phyloP scores from a whole-genome alignment of 805 yeast species.

The Metschnikowia gelsemii region DNA sequence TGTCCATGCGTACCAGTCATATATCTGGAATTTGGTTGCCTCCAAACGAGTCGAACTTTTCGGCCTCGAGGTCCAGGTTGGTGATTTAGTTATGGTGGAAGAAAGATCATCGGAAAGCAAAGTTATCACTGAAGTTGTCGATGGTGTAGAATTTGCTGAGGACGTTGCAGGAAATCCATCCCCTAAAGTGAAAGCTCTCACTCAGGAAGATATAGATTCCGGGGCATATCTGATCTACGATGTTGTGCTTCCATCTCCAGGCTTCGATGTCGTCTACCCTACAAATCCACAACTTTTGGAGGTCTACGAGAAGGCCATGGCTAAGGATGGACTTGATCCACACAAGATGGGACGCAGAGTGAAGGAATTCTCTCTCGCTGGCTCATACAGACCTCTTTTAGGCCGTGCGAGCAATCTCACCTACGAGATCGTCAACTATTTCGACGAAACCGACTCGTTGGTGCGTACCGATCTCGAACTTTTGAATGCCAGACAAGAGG shows the following conservation, averaged over 20 bases:
- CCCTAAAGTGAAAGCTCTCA: slow-evolving; percentile 69
- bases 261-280: slow-evolving; percentile 89
- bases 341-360: slow-evolving; percentile 79
- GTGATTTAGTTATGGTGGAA: slow-evolving; percentile 70
- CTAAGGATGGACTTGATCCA: slow-evolving; percentile 79
- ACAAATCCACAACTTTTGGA: slow-evolving; percentile 56
- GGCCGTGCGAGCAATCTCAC: slow-evolving; percentile 64
- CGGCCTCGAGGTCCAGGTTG: slow-evolving; percentile 70
- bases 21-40: slow-evolving; percentile 87
- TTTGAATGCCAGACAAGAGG: slow-evolving; percentile 27
- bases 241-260: slow-evolving; percentile 94
- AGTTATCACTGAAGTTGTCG: slow-evolving; percentile 21
- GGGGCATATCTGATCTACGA: slow-evolving; percentile 70
- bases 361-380: slow-evolving; percentile 87
- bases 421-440: slow-evolving; percentile 61
- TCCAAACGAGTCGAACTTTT: slow-evolving; percentile 69
- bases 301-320: slow-evolving; percentile 72
- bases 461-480: slow-evolving; percentile 74
- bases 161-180: slow-evolving; percentile 60
- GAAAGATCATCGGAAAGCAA: slow-evolving; percentile 19
- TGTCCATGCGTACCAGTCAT: slow-evolving; percentile 96
- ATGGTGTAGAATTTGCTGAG: slow-evolving; percentile 62
- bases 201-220: slow-evolving; percentile 64
- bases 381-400: slow-evolving; percentile 78
- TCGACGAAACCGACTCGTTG: slow-evolving; percentile 63